A percentile compares a stretch with the other conserved stretches of the same genome.
These are phyloP conservation scores for Lippia alba DNA, from an alignment of 305 asterid genomes.

Conservation along the genomic window DNA sequence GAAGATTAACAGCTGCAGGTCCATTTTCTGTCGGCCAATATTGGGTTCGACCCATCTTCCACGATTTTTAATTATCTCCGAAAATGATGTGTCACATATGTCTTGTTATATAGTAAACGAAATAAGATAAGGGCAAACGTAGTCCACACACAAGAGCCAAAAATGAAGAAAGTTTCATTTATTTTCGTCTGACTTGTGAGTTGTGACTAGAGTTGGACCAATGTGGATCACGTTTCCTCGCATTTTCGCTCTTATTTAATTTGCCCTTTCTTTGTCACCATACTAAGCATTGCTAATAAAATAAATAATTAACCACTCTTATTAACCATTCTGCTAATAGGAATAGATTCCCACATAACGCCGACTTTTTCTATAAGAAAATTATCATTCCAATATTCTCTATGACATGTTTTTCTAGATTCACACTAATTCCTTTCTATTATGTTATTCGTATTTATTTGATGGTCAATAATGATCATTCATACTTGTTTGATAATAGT, in stretches of 20 bases:
- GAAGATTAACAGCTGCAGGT: neutral
- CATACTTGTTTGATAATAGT: too few species aligned
- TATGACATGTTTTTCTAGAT: too few species aligned
- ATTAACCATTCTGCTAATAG: neutral
- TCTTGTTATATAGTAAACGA: too few species aligned
- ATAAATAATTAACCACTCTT: too few species aligned
- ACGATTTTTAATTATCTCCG: neutral
- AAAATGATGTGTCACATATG: neutral
- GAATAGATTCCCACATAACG: neutral
- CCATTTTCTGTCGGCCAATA: neutral
- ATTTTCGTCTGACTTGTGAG: neutral
- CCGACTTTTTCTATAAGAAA: neutral
- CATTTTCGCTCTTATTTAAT: neutral
- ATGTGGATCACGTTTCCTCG: conserved; percentile 23
- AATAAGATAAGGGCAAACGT: neutral
- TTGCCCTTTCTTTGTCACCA: neutral
- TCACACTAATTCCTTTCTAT: too few species aligned
- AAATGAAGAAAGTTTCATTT: neutral
- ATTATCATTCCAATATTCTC: too few species aligned
- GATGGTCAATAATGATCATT: too few species aligned
- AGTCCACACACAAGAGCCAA: neutral
- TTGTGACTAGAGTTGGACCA: neutral
- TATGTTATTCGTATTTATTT: too few species aligned
- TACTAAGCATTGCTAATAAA: neutral
- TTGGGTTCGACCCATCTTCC: neutral